phyloP scores from a whole-genome alignment of 2,329 filamentous ascomycete species.

The Thyridium curvatum region DNA sequence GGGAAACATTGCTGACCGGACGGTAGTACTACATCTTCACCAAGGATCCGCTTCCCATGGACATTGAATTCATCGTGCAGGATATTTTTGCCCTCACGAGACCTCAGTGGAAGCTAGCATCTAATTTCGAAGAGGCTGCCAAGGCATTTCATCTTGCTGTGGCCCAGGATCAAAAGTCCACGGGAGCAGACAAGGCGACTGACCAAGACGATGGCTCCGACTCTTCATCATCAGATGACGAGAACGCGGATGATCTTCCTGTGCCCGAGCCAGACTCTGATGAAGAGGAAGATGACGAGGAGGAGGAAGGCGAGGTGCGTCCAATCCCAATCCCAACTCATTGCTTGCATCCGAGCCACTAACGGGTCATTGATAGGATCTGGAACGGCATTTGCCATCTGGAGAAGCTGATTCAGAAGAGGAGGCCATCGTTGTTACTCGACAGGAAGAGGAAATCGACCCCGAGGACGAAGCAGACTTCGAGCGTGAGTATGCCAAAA shows the following conservation, averaged over 20 bases:
- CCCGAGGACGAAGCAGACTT: conserved; percentile 96
- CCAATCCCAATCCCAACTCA: neutral
- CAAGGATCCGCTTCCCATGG: conserved; percentile 88
- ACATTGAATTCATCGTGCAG: conserved; percentile 93
- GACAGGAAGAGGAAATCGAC: conserved; percentile 83
- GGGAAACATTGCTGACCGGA: too few species aligned
- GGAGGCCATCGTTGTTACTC: conserved; percentile 85
- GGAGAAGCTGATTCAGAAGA: conserved; percentile 66
- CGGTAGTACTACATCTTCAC: conserved; percentile 94
- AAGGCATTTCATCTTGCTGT: conserved; percentile 83
- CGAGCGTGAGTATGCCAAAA: conserved; percentile 93
- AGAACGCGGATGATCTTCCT: conserved; percentile 56
- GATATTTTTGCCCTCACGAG: conserved; percentile 81
- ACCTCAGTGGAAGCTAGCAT: conserved; percentile 86
- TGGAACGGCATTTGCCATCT: conserved; percentile 41
- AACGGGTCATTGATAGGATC: too few species aligned
- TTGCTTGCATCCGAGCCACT: too few species aligned
- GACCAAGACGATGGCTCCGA: conserved; percentile 71
- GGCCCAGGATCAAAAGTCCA: conserved; percentile 78
- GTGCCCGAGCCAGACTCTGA: conserved; percentile 58
- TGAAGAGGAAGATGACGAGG: conserved; percentile 49
- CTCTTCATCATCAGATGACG: conserved; percentile 70
- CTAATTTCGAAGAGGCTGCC: conserved; percentile 74
- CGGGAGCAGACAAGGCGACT: conserved; percentile 59
- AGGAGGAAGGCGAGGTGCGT: conserved; percentile 53